Percentiles rank a stretch among this genome's conserved stretches.
phyloP scores from a whole-genome alignment of 352 stramenopile genomes.

The Pythium scleroteichum region DNA sequence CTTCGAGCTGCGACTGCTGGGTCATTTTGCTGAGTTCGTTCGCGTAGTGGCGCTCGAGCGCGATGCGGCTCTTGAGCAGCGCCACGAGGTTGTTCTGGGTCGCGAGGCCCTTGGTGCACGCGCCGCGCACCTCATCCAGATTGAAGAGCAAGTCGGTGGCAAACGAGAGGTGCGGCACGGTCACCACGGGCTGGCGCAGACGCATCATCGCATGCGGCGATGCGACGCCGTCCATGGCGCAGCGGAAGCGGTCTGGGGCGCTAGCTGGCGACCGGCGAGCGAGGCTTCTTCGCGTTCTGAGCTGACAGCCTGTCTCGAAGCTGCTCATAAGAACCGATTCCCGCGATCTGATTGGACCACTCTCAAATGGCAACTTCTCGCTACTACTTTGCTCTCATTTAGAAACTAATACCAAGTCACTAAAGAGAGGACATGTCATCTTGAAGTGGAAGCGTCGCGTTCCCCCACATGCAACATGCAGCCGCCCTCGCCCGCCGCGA shows the following conservation, averaged over 20 bases:
- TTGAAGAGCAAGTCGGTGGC: constrained; percentile 81
- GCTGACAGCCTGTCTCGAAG: not conserved
- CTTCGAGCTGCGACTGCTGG: constrained; percentile 55
- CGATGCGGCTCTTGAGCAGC: constrained; percentile 72
- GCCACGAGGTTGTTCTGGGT: constrained; percentile 59
- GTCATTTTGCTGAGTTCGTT: constrained; percentile 66
- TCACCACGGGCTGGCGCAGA: constrained; percentile 17
- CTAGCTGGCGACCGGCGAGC: too few species aligned
- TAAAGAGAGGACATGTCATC: not conserved
- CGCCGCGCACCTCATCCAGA: constrained; percentile 58
- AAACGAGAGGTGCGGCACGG: constrained; percentile 51
- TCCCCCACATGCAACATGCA: not conserved
- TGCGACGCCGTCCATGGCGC: not conserved
- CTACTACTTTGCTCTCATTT: constrained; percentile 2
- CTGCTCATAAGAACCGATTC: constrained; percentile 27
- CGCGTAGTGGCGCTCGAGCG: constrained; percentile 73
- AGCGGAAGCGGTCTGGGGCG: not conserved
- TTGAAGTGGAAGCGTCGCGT: constrained; percentile 13
- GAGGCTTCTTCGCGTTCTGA: constrained; percentile 4
- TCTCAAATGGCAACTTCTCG: constrained; percentile 4
- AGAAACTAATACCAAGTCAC: constrained; percentile 11
- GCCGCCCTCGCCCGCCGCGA: not conserved
- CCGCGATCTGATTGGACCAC: constrained; percentile 17
- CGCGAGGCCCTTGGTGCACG: constrained; percentile 45
- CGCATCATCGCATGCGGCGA: constrained; percentile 9